Base-by-base conservation (phyloP, 208 protist genomes). In the Acanthamoeba quina region DNA sequence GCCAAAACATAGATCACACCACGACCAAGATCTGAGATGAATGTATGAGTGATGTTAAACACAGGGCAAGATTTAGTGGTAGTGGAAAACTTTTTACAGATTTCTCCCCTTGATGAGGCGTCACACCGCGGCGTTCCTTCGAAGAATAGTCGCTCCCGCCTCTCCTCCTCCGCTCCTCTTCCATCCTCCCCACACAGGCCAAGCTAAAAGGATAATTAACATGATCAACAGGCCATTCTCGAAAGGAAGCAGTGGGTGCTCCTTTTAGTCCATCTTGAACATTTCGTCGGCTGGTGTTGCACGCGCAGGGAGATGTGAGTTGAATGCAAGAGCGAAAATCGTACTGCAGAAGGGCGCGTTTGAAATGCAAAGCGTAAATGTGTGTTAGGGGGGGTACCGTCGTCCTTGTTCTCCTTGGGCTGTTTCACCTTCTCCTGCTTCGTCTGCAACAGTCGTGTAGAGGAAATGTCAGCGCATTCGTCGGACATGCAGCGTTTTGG, bases 1-100 rank as follows among this genome's bases (percentile, higher is more conserved):
- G 41, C 41, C 41, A 1, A 5, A 44, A 44, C 41, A 44, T 1
- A 44, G 41, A 44, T 44, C 41, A 44, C 37, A 37, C 37, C 1
- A 37, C 37, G 17, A 26, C 17, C 62, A 78, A 34, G 5, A 78
- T 54, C 31, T 2, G 17, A 82, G 54, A 82, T 41, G 9, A 85
- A 85, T 3, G n/a, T n/a, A n/a, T n/a, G n/a, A n/a, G n/a, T n/a
- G n/a, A n/a, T n/a, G 58, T 5, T 3, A 64, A 64, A 64, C 6
- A 5, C 13, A 56, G 56, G 74, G 74, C 74, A 47, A 83, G 47
- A 83, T 78, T 78, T 78, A 78, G 41, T 54, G 78, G 44, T 86
- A 86, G 78, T 86, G 78, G 78, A 86, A 86, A 86, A 86, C 78
- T 86, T 86, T 86, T 86, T 86, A 86, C 78, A 86, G 49, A 86